Evolutionary conservation across 2,329 filamentous ascomycete species (phyloP).

Genomic region (Polytolypa hystricis): DNA sequence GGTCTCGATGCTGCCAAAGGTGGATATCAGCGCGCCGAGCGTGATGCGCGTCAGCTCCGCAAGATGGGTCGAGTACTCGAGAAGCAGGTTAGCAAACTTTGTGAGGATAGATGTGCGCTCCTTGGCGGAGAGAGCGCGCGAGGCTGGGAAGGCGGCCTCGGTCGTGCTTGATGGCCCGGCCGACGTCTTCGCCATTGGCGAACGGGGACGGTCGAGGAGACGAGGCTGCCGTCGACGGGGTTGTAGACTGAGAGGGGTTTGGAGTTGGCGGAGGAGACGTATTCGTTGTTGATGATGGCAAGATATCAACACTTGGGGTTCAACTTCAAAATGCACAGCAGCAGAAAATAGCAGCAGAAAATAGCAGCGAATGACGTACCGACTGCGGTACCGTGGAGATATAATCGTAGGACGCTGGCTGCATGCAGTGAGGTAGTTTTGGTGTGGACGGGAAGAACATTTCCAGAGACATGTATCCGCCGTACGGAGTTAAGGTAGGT

Average conservation of each 20-base stretch:
- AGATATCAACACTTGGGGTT: too few relatives aligned
- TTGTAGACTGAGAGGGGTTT: constrained; percentile 38
- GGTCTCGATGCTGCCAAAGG: constrained; percentile 37
- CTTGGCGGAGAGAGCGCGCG: constrained; percentile 28
- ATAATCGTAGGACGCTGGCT: too few relatives aligned
- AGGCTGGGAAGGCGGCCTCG: constrained; percentile 34
- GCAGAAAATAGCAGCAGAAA: too few relatives aligned
- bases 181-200: constrained; percentile 34
- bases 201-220: constrained; percentile 34
- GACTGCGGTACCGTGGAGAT: too few relatives aligned
- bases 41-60: constrained; percentile 36
- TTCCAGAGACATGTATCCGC: too few relatives aligned
- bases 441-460: too few relatives aligned
- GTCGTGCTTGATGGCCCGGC: constrained; percentile 36
- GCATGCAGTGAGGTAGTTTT: too few relatives aligned
- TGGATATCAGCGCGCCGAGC: constrained; percentile 34
- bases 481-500: too few relatives aligned
- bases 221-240: constrained; percentile 23
- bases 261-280: constrained; percentile 35
- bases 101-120: constrained; percentile 32
- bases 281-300: constrained; percentile 44
- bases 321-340: too few relatives aligned
- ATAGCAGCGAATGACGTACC: too few relatives aligned
- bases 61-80: constrained; percentile 25
- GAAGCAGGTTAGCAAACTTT: constrained; percentile 36